Evolutionary conservation across 2,329 filamentous ascomycete species (phyloP).

Genomic region (Myriosclerotinia scirpicola): DNA sequence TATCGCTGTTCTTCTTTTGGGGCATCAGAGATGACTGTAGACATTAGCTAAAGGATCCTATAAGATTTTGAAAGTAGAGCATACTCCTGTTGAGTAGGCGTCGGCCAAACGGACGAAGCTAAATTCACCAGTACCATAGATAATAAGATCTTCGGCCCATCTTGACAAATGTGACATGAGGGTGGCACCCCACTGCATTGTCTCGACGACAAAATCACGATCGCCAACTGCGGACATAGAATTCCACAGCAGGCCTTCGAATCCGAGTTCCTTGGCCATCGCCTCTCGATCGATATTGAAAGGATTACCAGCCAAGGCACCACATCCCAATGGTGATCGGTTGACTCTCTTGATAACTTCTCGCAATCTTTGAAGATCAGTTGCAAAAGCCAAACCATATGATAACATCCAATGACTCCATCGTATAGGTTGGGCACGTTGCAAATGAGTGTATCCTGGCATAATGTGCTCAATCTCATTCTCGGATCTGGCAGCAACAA

Average conservation of each 20-base stretch:
- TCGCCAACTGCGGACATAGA: constrained; percentile 65
- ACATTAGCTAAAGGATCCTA: constrained; percentile 15
- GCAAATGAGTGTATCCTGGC: constrained; percentile 83
- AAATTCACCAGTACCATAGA: constrained; percentile 71
- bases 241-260: constrained; percentile 73
- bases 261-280: constrained; percentile 79
- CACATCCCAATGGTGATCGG: constrained; percentile 44
- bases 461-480: constrained; percentile 74
- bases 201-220: constrained; percentile 78
- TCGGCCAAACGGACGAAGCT: constrained; percentile 74
- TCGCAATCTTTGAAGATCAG: constrained; percentile 74
- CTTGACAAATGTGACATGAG: constrained; percentile 75
- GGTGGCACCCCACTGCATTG: constrained; percentile 75
- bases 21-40: constrained; percentile 38
- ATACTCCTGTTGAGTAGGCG: constrained; percentile 69
- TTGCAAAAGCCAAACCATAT: constrained; percentile 68
- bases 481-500: constrained; percentile 69
- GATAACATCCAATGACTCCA: constrained; percentile 83
- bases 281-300: constrained; percentile 78
- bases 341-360: constrained; percentile 76
- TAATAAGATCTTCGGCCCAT: constrained; percentile 83
- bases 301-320: constrained; percentile 75
- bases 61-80: not conserved
- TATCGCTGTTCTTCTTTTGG: constrained; percentile 80
- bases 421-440: constrained; percentile 75